Conservation (phyloP, 495 filamentous ascomycete genomes). For the Neurospora sp. region DNA sequence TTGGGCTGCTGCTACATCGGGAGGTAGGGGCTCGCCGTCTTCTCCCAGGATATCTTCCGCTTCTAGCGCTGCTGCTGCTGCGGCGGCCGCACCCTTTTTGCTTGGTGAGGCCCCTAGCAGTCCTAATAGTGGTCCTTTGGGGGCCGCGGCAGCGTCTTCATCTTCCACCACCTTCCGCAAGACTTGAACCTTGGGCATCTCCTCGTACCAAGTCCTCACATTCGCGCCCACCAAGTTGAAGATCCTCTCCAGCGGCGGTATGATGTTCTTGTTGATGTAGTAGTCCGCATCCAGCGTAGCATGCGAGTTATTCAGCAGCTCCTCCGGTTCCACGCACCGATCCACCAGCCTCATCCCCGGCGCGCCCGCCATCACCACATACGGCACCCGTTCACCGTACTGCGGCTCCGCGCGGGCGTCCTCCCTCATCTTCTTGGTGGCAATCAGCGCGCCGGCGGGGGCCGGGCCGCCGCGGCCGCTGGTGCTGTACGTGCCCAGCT, state of each 20-base stretch:
- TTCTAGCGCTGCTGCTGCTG: background rate
- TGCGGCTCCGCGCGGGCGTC: constrained; percentile 85
- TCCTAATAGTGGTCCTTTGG: background rate
- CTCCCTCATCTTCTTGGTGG: constrained; percentile 70
- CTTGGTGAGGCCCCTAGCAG: background rate
- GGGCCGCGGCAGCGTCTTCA: background rate
- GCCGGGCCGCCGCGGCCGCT: constrained; percentile 18
- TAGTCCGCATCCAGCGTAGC: constrained; percentile 91
- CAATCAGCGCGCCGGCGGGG: constrained; percentile 62
- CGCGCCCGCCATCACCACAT: constrained; percentile 80
- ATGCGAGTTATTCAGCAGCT: constrained; percentile 62
- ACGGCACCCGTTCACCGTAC: constrained; percentile 90
- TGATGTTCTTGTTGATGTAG: constrained; percentile 91
- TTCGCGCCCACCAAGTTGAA: constrained; percentile 96
- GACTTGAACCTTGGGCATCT: constrained; percentile 85
- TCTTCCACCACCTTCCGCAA: constrained; percentile 45
- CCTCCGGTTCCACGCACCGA: constrained; percentile 80
- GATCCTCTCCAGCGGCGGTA: constrained; percentile 89
- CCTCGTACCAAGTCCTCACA: constrained; percentile 84
- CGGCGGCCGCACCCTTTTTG: background rate
- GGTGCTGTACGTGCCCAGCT: constrained; percentile 80
- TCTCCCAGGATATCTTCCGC: background rate
- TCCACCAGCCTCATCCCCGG: constrained; percentile 81
- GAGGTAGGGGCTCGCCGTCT: background rate
- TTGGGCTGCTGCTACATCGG: constrained; percentile 17